Base-by-base conservation (phyloP, 1,284 basidiomycete genomes). In the Ustilago crameri region DNA sequence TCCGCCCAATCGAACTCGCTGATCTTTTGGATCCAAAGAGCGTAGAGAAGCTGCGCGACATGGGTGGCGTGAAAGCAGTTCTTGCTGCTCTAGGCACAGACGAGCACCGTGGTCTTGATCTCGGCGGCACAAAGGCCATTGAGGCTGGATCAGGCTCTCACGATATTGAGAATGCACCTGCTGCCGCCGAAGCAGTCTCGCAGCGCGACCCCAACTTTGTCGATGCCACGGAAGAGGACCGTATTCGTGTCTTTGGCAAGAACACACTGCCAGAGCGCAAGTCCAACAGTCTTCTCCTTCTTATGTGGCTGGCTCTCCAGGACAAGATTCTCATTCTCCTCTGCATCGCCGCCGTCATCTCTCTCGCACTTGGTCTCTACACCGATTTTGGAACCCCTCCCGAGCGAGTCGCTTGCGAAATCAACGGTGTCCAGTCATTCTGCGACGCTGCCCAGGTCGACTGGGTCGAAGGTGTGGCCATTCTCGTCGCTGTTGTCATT, bases 381-480 rank as follows among this genome's bases (percentile, higher is more conserved):
- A 91, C 94, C 82, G 92, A 93, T 79, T 53, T 53, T n/a, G 94
- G 93, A 14, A 89, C 90, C 0, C 83, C 87, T 0, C 87, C 88
- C 7, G 84, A 88, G 14, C 73, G 84, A 3, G 88, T 87, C 42
- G 72, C 82, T 14, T 86, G 86, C 42, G 77, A 80, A 32, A 84
- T 84, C 56, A 74, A 82, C n/a, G 80, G 79, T 10, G 76, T 79
- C 20, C 41, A 63, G 27, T 44, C 44, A 15, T 20, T 51, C 26
- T 82, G 81, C 49, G 17, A 44, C 2, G 62, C 67, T n/a, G 67
- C 71, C 24, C 56, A 71, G 30, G 85, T 88, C 51, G 95, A 98
- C 79, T 98, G 95, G 95, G 93, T 98, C 4, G 95, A 98, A 85
- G 96, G 96, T 79, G 93, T 98, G 14, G 93, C 95, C 8, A 98